These are phyloP conservation scores for Colletotrichum cuscutae DNA, from an alignment of 2,329 filamentous ascomycete genomes.

Conservation along the genomic window DNA sequence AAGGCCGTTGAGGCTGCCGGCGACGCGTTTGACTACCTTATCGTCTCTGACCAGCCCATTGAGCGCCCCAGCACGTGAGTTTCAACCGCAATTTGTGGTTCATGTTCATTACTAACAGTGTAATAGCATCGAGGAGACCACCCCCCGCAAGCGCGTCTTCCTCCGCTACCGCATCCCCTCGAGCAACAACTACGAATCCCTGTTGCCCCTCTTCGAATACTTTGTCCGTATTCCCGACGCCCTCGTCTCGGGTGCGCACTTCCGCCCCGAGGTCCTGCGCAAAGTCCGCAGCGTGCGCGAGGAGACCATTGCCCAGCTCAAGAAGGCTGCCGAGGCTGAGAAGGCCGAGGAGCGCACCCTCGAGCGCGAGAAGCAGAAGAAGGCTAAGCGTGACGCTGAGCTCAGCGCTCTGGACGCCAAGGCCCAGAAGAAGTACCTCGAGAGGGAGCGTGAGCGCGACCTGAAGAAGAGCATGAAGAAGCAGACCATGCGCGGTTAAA, in stretches of 20 bases:
- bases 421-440: slow-evolving; percentile 86
- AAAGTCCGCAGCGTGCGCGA: slow-evolving; percentile 86
- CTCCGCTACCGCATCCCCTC: slow-evolving; percentile 79
- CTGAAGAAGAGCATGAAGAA: slow-evolving; percentile 65
- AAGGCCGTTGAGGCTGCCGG: slow-evolving; percentile 83
- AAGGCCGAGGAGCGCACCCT: slow-evolving; percentile 81
- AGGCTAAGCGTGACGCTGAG: slow-evolving; percentile 89
- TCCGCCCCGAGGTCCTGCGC: slow-evolving; percentile 89
- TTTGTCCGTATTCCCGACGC: slow-evolving; percentile 88
- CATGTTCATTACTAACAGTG: background rate
- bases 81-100: background rate
- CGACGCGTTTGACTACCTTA: slow-evolving; percentile 84
- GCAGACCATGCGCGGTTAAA: slow-evolving; percentile 62
- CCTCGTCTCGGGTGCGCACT: slow-evolving; percentile 81
- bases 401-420: slow-evolving; percentile 81
- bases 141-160: slow-evolving; percentile 86
- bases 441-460: slow-evolving; percentile 83
- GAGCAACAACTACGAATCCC: slow-evolving; percentile 69
- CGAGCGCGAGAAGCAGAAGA: slow-evolving; percentile 81
- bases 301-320: slow-evolving; percentile 80
- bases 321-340: slow-evolving; percentile 80
- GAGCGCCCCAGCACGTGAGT: slow-evolving; percentile 87
- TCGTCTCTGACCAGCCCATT: slow-evolving; percentile 88
- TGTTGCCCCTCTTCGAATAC: slow-evolving; percentile 81
- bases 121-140: slow-evolving; percentile 81